Conservation (phyloP, 1,284 basidiomycete genomes). For the Austroboletus niveus region DNA sequence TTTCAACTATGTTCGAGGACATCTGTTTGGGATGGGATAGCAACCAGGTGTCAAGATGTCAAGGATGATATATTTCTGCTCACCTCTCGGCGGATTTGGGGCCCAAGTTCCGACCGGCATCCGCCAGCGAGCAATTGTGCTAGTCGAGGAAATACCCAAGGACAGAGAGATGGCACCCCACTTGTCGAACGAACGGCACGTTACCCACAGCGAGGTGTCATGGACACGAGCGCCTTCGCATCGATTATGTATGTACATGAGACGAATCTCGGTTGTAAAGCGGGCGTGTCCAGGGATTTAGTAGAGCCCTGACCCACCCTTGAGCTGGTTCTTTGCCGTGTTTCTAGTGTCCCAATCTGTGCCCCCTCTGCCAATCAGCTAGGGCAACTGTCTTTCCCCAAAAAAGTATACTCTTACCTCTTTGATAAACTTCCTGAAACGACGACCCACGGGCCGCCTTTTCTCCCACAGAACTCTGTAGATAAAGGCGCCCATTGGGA, state of each 20-base stretch:
- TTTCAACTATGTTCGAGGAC: background rate
- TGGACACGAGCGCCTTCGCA: background rate
- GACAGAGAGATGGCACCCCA: background rate
- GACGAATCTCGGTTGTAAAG: slow-evolving; percentile 15
- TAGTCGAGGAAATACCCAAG: background rate
- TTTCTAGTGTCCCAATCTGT: slow-evolving; percentile 1
- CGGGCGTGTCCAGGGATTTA: slow-evolving; percentile 8
- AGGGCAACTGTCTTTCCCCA: slow-evolving; percentile 14
- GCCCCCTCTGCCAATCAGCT: background rate
- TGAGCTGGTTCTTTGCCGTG: slow-evolving; percentile 4
- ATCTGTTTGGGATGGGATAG: background rate
- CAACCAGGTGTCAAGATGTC: slow-evolving; percentile 10
- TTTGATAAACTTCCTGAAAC: slow-evolving; percentile 16
- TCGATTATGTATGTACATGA: slow-evolving; percentile 14
- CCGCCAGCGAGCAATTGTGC: slow-evolving; percentile 15
- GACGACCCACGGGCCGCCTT: slow-evolving; percentile 16
- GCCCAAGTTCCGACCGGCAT: slow-evolving; percentile 24
- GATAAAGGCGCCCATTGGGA: slow-evolving; percentile 3
- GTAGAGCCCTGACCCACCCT: slow-evolving; percentile 1
- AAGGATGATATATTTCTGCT: slow-evolving; percentile 15
- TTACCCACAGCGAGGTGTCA: slow-evolving; percentile 4
- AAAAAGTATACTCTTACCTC: background rate
- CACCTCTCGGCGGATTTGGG: slow-evolving; percentile 4
- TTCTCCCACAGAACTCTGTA: slow-evolving; percentile 21
- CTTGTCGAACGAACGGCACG: background rate